Evolutionary conservation across 257 asterid genomes (phyloP).

Genomic region (Anisodus acutangulus): DNA sequence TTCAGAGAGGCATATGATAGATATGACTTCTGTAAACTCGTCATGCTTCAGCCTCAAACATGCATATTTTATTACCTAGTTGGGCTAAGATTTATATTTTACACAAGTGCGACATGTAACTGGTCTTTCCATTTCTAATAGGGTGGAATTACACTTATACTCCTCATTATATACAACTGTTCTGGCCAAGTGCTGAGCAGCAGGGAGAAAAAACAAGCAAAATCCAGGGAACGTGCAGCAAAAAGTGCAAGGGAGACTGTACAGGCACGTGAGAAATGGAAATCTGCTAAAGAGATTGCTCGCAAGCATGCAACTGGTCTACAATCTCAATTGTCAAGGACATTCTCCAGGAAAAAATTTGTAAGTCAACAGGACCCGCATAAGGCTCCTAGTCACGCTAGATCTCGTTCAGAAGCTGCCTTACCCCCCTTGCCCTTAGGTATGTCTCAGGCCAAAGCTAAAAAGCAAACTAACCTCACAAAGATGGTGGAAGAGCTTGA

Average conservation of each 20-base stretch:
- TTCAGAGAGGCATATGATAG: neutral
- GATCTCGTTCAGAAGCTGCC: constrained; percentile 71
- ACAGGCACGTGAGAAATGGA: constrained; percentile 88
- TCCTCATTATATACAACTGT: constrained; percentile 89
- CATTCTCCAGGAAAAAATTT: constrained; percentile 79
- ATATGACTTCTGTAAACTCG: neutral
- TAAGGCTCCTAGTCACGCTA: constrained; percentile 58
- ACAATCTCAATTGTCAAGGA: constrained; percentile 64
- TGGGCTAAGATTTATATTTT: constrained; percentile 1
- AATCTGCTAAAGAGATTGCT: constrained; percentile 83
- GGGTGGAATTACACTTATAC: constrained; percentile 80
- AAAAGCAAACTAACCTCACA: constrained; percentile 69
- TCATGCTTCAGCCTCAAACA: constrained; percentile 17
- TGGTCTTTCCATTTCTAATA: constrained; percentile 36
- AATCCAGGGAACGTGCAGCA: constrained; percentile 96
- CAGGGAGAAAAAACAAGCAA: constrained; percentile 77
- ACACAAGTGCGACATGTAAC: constrained; percentile 1
- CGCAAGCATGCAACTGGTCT: constrained; percentile 68
- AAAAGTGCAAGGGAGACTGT: constrained; percentile 86
- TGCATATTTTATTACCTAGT: constrained; percentile 24
- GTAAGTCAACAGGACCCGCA: constrained; percentile 46
- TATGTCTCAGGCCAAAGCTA: constrained; percentile 54
- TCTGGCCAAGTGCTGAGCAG: constrained; percentile 89
- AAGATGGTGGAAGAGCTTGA: constrained; percentile 92
- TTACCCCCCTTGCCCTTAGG: constrained; percentile 65